Base-by-base conservation (phyloP, 2,329 filamentous ascomycete genomes). In the Curvularia sp. region DNA sequence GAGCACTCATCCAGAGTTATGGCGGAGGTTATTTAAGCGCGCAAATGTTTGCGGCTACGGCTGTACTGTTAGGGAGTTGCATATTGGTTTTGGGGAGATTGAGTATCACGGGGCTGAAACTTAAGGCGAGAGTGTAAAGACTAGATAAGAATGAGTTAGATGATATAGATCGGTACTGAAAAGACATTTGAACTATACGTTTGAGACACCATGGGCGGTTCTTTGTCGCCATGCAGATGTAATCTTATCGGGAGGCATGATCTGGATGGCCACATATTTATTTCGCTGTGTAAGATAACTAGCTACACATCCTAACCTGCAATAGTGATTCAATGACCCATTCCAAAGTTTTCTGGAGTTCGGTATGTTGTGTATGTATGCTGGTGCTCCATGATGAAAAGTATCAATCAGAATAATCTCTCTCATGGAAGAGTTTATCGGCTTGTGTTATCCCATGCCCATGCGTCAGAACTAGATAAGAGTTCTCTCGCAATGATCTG, bases 11-110 rank as follows among this genome's bases (percentile, higher is more conserved):
- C 7, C 73, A 79, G 47, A 68, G 64, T 9, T 63, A 72, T 24
- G 69, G 73, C 12, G 81, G 81, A 0, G 66, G 68, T 1, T 84
- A 82, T 67, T 55, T 82, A 2, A 68, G 71, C 22, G 81, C 81
- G 18, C 81, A 83, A 54, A 69, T 82, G 6, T 83, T 75, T 60
- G 73, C 65, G 2, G 76, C 70, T 5, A 69, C 57, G 15, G 67
- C 73, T 12, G 64, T 78, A 28, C 38, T 73, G 1, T 26, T 72
- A 13, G 76, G 75, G 5, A 69, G 63, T 13, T 53, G 68, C 24
- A 62, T 74, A 10, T 49, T 78, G n/a, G 55, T 75, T 1, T 47
- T 66, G 42, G 74, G 69, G 4, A 62, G 76, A 41, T 35, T 70
- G 5, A 65, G 64, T 13, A 70, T 73, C 26, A 77, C 74, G 3